Evolutionary conservation across 768 basidiomycete species (phyloP), one percentile per base, ranked within the genome.

Genomic region (Russula compacta): DNA sequence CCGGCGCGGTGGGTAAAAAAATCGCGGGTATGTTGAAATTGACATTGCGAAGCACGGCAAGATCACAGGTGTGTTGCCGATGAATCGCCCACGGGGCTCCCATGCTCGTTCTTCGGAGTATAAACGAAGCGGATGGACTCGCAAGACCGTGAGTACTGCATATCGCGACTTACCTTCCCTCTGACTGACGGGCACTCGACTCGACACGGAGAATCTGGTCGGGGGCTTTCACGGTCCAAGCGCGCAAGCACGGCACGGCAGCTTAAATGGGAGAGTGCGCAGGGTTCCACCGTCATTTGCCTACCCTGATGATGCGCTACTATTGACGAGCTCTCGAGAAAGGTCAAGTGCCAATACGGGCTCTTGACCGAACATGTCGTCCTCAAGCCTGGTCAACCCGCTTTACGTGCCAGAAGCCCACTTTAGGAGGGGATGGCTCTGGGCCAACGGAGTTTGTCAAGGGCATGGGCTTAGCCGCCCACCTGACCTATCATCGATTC

Each of bases 381-480:
- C 49, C 49, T 3, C 39, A 58, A 10, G 33, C 49, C 39, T 15
- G 57, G 19, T 33, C 19, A 15, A 15, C 8, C 51, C 32, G 21
- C 40, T 50, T 58, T 58, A 58, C 49, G 57, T 51, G 49, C 51
- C 29, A 53, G 51, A 46, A 46, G 43, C 24, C 42, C 36, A 12
- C 35, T 6, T 6, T 36, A 10, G n/a, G 46, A 36, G 40, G 35
- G 36, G 40, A 52, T 24, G 33, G 19, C 50, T 17, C n/a, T 14
- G 43, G 42, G 21, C 36, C 33, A 59, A 46, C 51, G 50, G 50
- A 6, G 51, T 32, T 46, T 56, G 60, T 52, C 55, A 32, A n/a
- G 42, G 19, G 19, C 55, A 57, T 32, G 59, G 48, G 29, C 17
- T 21, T 12, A 29, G 32, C 46, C 11, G 14, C 40, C 6, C 10